phyloP scores from a whole-genome alignment of 345 rosid species.

The Gossypium mustelinum region DNA sequence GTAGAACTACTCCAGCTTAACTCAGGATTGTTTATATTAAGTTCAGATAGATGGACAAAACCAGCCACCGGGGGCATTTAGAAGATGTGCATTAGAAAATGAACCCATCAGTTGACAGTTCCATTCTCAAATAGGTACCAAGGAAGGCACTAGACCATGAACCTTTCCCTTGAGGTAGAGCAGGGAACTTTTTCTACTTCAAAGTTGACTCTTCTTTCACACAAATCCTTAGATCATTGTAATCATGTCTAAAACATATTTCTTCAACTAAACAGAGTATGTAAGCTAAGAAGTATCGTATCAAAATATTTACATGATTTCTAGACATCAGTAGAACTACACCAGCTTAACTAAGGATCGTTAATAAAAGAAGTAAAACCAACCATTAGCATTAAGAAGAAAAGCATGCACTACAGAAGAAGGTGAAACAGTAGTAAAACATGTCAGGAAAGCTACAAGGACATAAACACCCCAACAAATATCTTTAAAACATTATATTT shows the following conservation, averaged over 20 bases:
- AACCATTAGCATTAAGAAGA: not conserved
- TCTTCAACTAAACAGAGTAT: not conserved
- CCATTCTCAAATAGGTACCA: not conserved
- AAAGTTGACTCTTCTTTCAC: not conserved
- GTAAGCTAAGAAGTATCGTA: not conserved
- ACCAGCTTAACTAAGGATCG: not conserved
- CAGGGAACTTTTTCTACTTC: not conserved
- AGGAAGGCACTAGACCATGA: not conserved
- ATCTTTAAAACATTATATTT: not conserved
- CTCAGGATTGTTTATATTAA: not conserved
- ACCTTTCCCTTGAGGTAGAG: not conserved
- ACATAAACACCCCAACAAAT: not conserved
- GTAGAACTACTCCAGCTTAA: not conserved
- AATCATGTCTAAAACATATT: slow-evolving; percentile 1
- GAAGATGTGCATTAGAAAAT: not conserved
- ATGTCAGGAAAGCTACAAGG: not conserved
- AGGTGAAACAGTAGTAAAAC: not conserved
- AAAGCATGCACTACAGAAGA: not conserved
- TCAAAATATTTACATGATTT: not conserved
- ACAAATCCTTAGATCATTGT: not conserved
- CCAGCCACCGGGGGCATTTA: not conserved
- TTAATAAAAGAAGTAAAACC: not conserved
- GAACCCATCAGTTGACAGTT: not conserved
- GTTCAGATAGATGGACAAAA: not conserved
- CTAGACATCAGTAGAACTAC: not conserved